Evolutionary conservation across 148 eudicot genomes (phyloP).

Genomic region (Vaccinium macrocarpon): DNA sequence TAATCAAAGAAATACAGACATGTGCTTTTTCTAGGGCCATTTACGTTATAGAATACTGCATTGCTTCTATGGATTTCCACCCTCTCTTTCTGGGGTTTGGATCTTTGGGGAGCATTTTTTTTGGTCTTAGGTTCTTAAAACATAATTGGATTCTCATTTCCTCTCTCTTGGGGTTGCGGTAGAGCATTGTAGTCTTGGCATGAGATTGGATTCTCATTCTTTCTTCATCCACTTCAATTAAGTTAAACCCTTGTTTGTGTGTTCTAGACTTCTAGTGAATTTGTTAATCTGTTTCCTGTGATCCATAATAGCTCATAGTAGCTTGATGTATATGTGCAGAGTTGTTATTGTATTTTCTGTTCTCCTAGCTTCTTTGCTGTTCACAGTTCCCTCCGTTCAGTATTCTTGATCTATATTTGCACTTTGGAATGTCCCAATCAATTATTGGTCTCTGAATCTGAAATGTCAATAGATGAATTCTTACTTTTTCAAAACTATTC

Average conservation of each 20-base stretch:
- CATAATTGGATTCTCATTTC: neutral
- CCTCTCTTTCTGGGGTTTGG: neutral
- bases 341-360: neutral
- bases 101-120: neutral
- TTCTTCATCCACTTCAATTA: neutral
- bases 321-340: neutral
- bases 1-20: neutral
- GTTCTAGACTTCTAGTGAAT: neutral
- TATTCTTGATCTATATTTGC: neutral
- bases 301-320: neutral
- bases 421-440: neutral
- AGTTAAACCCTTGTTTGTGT: neutral
- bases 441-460: neutral
- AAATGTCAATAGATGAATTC: neutral
- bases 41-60: neutral
- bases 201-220: neutral
- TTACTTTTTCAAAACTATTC: neutral
- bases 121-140: neutral
- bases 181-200: neutral
- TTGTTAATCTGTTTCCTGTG: neutral
- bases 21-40: neutral
- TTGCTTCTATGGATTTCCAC: neutral
- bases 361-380: neutral
- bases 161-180: neutral
- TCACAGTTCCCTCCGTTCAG: neutral